Conservation (phyloP, 2,329 filamentous ascomycete species). For the Periconia macrospinosa region DNA sequence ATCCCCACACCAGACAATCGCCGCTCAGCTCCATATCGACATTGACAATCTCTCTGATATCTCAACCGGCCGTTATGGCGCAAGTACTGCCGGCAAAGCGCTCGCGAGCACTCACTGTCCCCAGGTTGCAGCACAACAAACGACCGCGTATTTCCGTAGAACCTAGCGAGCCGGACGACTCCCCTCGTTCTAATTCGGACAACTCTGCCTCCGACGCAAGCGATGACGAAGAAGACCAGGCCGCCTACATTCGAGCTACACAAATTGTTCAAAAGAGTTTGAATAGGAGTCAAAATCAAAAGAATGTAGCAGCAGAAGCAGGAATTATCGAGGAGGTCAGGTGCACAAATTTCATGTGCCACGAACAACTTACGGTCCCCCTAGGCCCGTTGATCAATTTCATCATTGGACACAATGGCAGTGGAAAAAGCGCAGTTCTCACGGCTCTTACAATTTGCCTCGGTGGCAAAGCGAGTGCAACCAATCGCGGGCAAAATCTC, state of each 20-base stretch:
- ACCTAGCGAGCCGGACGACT: conserved; percentile 20
- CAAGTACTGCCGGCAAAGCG: conserved; percentile 36
- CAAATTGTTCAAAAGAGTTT: conserved; percentile 34
- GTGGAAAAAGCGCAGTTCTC: conserved; percentile 93
- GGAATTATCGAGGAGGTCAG: conserved; percentile 87
- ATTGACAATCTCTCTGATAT: neutral
- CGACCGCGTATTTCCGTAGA: conserved; percentile 29
- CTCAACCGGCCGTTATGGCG: conserved; percentile 21
- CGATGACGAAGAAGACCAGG: conserved; percentile 15
- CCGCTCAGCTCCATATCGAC: neutral
- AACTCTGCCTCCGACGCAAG: conserved; percentile 4
- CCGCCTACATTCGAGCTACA: conserved; percentile 28
- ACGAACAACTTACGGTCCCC: conserved; percentile 75
- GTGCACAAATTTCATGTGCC: conserved; percentile 96
- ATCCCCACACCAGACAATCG: neutral
- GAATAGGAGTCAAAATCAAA: conserved; percentile 18
- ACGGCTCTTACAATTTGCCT: conserved; percentile 92
- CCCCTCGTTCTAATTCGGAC: conserved; percentile 15
- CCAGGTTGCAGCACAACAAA: conserved; percentile 32
- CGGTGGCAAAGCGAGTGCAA: conserved; percentile 90
- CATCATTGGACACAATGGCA: conserved; percentile 95
- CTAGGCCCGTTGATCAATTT: conserved; percentile 98
- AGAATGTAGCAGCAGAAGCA: conserved; percentile 75
- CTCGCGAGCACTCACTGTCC: conserved; percentile 25
- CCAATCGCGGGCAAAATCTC: conserved; percentile 86